Conservation (phyloP, 129 eudicot genomes). For the Sambucus nigra region DNA sequence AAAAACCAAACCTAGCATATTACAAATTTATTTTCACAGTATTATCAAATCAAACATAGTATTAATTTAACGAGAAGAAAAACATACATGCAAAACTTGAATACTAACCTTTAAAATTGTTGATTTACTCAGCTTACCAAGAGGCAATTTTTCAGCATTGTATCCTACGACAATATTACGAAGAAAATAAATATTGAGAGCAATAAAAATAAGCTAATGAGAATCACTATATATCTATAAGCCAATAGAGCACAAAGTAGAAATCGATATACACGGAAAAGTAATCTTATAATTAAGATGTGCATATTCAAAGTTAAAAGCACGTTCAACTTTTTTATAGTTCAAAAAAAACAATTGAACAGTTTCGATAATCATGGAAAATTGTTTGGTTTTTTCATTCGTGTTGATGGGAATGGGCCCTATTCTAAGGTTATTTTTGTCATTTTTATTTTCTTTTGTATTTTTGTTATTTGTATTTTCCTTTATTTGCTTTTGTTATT, state of each 20-base stretch:
- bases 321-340: not conserved
- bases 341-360: not conserved
- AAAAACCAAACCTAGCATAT: not conserved
- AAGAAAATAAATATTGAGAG: not conserved
- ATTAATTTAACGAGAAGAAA: not conserved
- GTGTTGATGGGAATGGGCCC: too few relatives aligned
- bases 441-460: too few relatives aligned
- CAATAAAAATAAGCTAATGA: not conserved
- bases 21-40: not conserved
- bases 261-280: too few relatives aligned
- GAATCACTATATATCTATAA: too few relatives aligned
- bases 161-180: slow-evolving; percentile 39
- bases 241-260: too few relatives aligned
- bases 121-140: slow-evolving; percentile 85
- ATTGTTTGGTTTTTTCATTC: not conserved
- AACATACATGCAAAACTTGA: slow-evolving; percentile 1
- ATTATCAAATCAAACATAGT: not conserved
- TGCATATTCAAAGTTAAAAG: slow-evolving; percentile 1
- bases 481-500: too few relatives aligned
- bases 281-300: too few relatives aligned
- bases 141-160: slow-evolving; percentile 94
- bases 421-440: too few relatives aligned
- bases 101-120: slow-evolving; percentile 73
- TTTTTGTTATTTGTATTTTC: too few relatives aligned
- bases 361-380: not conserved